phyloP scores from a whole-genome alignment of 345 rosid species.

The Bretschneidera sinensis region DNA sequence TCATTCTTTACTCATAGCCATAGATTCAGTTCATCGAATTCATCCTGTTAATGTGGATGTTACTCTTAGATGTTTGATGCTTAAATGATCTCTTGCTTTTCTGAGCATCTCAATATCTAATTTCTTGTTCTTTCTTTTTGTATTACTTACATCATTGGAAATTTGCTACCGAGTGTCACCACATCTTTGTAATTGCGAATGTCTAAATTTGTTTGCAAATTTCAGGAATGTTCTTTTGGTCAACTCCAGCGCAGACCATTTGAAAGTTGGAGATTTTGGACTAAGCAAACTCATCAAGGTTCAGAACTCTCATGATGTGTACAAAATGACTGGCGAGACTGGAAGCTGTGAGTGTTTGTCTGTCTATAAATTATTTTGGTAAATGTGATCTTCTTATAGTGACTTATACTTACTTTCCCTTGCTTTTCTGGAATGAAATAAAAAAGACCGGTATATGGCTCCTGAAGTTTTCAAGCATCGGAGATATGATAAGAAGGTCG shows the following conservation, averaged over 20 bases:
- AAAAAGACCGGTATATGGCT: constrained; percentile 98
- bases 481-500: constrained; percentile 96
- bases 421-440: constrained; percentile 20
- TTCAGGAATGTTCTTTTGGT: constrained; percentile 95
- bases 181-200: too few species aligned
- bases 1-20: constrained; percentile 1
- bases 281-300: constrained; percentile 96
- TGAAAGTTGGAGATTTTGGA: constrained; percentile 99
- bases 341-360: constrained; percentile 78
- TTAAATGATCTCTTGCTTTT: too few species aligned
- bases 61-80: neutral
- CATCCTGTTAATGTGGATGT: too few species aligned
- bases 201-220: too few species aligned
- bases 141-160: constrained; percentile 1
- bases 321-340: constrained; percentile 99
- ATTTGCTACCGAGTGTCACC: neutral
- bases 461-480: constrained; percentile 98
- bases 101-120: neutral
- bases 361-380: constrained; percentile 4
- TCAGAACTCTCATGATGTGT: constrained; percentile 92
- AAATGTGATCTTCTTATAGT: constrained; percentile 13
- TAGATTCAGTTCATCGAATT: neutral
- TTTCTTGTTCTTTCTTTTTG: neutral
- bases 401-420: too few species aligned
- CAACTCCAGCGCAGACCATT: constrained; percentile 88